These are phyloP conservation scores for Trichoderma afroharzianum DNA, from an alignment of 2,329 filamentous ascomycete species.

Conservation along the genomic window DNA sequence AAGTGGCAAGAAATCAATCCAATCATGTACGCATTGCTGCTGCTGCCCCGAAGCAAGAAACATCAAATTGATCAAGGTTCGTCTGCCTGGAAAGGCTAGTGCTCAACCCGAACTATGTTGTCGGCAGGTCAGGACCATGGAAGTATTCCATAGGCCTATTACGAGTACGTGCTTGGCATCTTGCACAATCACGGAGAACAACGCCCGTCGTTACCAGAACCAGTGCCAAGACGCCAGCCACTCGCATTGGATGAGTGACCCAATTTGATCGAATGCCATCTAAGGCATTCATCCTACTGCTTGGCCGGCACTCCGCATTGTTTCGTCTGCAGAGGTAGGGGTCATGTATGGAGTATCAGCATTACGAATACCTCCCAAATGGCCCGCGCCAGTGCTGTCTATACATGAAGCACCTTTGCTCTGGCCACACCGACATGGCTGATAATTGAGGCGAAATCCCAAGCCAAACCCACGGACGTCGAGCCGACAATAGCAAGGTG, in stretches of 20 bases:
- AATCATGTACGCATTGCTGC: background rate
- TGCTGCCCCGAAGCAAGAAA: background rate
- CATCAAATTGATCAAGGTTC: background rate
- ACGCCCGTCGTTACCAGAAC: background rate
- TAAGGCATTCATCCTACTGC: background rate
- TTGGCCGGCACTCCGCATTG: background rate
- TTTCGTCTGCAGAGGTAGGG: background rate
- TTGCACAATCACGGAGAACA: background rate
- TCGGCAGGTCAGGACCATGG: background rate
- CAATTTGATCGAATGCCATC: background rate
- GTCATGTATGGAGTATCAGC: background rate
- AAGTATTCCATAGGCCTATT: background rate
- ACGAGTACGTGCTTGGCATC: background rate
- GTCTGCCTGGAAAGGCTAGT: background rate
- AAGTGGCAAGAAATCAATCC: background rate
- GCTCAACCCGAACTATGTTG: background rate
- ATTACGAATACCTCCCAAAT: background rate
- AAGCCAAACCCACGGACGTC: background rate
- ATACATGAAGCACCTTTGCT: background rate
- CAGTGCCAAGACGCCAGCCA: constrained; percentile 1
- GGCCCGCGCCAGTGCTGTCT: background rate
- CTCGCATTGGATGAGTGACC: background rate
- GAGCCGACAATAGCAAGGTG: constrained; percentile 1
- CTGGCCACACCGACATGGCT: constrained; percentile 1
- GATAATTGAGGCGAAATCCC: background rate